Conservation (phyloP, 805 yeast genomes). For the Ogataea nakhonphanomensis region DNA sequence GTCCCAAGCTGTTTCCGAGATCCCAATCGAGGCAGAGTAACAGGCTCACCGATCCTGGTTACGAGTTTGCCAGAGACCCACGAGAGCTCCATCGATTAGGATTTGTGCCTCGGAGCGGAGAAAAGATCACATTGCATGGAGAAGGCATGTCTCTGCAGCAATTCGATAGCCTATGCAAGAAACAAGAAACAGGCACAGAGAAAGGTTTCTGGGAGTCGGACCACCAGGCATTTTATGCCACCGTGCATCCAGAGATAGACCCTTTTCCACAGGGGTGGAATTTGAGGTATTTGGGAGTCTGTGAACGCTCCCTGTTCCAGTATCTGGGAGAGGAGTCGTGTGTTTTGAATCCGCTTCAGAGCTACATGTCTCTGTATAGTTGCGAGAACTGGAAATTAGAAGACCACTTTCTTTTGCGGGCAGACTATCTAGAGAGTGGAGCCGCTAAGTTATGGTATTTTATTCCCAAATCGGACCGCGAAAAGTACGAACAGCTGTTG, state of each 20-base stretch:
- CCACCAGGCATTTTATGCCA: constrained; percentile 35
- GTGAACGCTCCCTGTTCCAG: constrained; percentile 46
- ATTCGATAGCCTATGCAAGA: constrained; percentile 50
- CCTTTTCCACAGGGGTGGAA: constrained; percentile 47
- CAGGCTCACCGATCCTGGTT: too few relatives aligned
- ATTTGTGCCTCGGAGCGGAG: too few relatives aligned
- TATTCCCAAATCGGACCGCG: constrained; percentile 53
- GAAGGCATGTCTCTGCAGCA: constrained; percentile 37
- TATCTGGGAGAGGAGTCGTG: constrained; percentile 43
- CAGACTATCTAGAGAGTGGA: constrained; percentile 56
- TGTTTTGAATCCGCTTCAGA: constrained; percentile 41
- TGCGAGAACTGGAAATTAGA: constrained; percentile 56
- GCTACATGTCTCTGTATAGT: constrained; percentile 52
- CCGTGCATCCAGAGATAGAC: constrained; percentile 17
- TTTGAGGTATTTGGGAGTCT: constrained; percentile 49
- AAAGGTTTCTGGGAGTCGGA: constrained; percentile 38
- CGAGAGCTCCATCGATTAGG: too few relatives aligned
- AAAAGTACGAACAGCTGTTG: constrained; percentile 47
- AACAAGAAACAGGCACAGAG: constrained; percentile 39
- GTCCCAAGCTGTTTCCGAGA: too few relatives aligned
- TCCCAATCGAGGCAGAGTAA: too few relatives aligned
- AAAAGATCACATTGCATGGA: too few relatives aligned
- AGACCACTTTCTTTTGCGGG: constrained; percentile 54
- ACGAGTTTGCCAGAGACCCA: too few relatives aligned
- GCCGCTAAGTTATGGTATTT: constrained; percentile 57